A percentile compares a stretch with the other conserved stretches of the same genome.
Conservation (phyloP, 2,329 filamentous ascomycete species). For the Clonostachys sp. region DNA sequence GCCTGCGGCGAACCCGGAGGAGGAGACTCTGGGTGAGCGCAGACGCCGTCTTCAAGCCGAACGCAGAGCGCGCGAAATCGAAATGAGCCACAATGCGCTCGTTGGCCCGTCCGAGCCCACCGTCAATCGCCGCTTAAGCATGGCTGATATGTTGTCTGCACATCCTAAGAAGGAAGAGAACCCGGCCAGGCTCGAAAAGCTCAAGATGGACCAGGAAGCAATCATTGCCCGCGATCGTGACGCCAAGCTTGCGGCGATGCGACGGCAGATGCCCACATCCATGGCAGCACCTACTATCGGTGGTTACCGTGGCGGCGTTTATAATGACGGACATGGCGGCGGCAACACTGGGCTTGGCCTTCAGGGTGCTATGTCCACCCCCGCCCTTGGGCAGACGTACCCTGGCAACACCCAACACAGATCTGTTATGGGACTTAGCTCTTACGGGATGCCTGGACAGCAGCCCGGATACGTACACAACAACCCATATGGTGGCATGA, state of each 20-base stretch:
- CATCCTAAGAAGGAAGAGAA: constrained; percentile 35
- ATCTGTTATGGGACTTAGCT: constrained; percentile 21
- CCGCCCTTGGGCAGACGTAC: constrained; percentile 13
- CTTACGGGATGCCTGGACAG: constrained; percentile 16
- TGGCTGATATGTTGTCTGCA: constrained; percentile 54
- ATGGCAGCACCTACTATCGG: constrained; percentile 27
- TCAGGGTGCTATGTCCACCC: constrained; percentile 16
- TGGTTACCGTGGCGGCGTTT: constrained; percentile 46
- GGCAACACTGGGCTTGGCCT: constrained; percentile 4
- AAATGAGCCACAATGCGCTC: constrained; percentile 35
- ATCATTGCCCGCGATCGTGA: constrained; percentile 36
- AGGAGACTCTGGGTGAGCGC: constrained; percentile 77
- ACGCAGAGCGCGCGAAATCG: constrained; percentile 56
- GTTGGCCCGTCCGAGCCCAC: constrained; percentile 8
- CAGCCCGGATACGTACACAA: constrained; percentile 3
- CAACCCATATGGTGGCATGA: constrained; percentile 11
- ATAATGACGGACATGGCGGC: constrained; percentile 48
- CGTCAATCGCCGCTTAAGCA: constrained; percentile 34
- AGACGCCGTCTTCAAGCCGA: constrained; percentile 69
- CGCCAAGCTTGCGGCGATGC: constrained; percentile 40
- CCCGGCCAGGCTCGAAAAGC: constrained; percentile 25
- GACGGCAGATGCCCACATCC: constrained; percentile 42
- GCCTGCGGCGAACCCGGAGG: constrained; percentile 33
- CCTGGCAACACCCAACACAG: constrained; percentile 10
- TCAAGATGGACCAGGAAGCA: constrained; percentile 20